Conservation (phyloP, 164 flowering plant genomes). For the Echeveria elegans region DNA sequence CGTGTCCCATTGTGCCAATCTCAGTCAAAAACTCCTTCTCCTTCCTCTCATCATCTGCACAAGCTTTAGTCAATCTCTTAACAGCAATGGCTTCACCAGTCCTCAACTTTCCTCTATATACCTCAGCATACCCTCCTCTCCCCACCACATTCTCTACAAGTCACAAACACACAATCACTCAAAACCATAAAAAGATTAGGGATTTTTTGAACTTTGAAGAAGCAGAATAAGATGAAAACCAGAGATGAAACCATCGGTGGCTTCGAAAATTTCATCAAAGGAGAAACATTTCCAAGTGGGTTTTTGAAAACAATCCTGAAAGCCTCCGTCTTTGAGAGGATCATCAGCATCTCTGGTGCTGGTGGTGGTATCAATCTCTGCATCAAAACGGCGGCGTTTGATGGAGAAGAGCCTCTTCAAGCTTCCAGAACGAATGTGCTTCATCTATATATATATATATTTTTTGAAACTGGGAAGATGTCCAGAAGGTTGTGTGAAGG, state of each 20-base stretch:
- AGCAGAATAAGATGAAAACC: slow-evolving; percentile 31
- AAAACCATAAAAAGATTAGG: background rate
- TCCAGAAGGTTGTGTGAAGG: background rate
- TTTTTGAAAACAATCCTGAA: slow-evolving; percentile 19
- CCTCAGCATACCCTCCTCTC: slow-evolving; percentile 92
- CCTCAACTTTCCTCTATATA: slow-evolving; percentile 59
- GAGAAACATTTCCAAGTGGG: slow-evolving; percentile 89
- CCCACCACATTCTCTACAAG: slow-evolving; percentile 75
- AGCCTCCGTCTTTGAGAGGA: slow-evolving; percentile 12
- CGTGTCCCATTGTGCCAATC: slow-evolving; percentile 89
- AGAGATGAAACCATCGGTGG: slow-evolving; percentile 66
- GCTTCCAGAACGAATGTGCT: slow-evolving; percentile 44
- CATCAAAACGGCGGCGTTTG: slow-evolving; percentile 31
- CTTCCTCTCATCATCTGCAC: slow-evolving; percentile 52
- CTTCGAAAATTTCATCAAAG: slow-evolving; percentile 58
- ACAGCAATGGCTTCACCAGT: slow-evolving; percentile 77
- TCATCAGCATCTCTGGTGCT: slow-evolving; percentile 2
- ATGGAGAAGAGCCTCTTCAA: slow-evolving; percentile 64
- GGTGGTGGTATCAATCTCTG: background rate
- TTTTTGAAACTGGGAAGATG: too few relatives aligned
- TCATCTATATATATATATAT: too few relatives aligned
- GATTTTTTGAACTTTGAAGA: background rate
- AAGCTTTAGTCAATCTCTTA: slow-evolving; percentile 50
- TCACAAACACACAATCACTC: slow-evolving; percentile 5
- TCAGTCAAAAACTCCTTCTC: slow-evolving; percentile 88